Percentiles rank a stretch among this genome's conserved stretches.
These are phyloP conservation scores for Coix lacrymajobi DNA, from an alignment of 176 grass and related monocot species.

Conservation along the genomic window DNA sequence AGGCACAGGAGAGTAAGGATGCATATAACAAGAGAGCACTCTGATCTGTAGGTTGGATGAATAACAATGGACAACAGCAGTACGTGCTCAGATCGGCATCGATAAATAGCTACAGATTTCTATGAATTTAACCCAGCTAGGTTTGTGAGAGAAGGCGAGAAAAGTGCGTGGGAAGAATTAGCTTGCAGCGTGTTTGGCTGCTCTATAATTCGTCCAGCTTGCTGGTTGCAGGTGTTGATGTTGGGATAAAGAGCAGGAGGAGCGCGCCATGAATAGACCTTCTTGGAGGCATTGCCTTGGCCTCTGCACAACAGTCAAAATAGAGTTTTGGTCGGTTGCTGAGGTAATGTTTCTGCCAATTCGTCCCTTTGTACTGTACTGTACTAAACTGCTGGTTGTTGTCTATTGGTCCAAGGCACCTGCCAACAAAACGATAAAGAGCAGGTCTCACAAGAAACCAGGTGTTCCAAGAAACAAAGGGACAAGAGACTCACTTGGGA, in stretches of 20 bases:
- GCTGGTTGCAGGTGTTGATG: not conserved
- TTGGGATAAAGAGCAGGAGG: constrained; percentile 14
- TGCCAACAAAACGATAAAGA: constrained; percentile 8
- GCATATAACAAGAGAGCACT: not conserved
- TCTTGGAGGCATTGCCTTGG: constrained; percentile 40
- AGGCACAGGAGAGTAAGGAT: not conserved
- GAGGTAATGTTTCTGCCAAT: not conserved
- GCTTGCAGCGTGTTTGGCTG: not conserved
- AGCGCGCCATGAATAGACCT: constrained; percentile 23
- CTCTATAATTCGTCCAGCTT: not conserved
- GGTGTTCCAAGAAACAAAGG: constrained; percentile 29
- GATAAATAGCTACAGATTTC: not conserved
- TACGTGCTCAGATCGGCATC: not conserved
- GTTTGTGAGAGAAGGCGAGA: not conserved
- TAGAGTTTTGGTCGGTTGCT: constrained; percentile 30
- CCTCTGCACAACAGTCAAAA: constrained; percentile 22
- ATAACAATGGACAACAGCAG: not conserved
- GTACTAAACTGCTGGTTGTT: constrained; percentile 17
- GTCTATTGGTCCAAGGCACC: constrained; percentile 18
- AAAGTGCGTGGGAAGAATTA: not conserved
- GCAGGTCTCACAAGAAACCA: constrained; percentile 34
- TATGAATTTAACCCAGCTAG: not conserved
- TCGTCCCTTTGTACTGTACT: constrained; percentile 14
- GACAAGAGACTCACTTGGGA: constrained; percentile 34
- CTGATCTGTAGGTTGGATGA: not conserved